Evolutionary conservation across 1,284 basidiomycete species (phyloP).

Genomic region (Boletus mariae): DNA sequence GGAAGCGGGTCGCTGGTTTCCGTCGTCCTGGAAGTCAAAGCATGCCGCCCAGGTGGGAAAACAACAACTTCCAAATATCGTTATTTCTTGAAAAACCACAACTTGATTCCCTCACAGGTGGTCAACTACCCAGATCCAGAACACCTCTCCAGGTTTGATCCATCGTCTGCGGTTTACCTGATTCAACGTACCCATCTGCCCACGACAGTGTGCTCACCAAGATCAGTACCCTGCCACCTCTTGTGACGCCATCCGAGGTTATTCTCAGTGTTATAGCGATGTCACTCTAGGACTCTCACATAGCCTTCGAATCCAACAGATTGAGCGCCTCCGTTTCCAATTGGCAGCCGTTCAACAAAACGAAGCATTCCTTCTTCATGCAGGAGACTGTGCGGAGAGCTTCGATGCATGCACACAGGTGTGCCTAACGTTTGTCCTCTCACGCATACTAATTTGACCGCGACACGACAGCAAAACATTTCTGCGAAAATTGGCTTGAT

Average conservation of each 20-base stretch:
- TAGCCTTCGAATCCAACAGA: conserved; percentile 43
- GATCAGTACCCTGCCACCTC: conserved; percentile 74
- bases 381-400: conserved; percentile 95
- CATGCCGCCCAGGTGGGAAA: conserved; percentile 46
- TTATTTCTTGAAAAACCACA: neutral
- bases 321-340: conserved; percentile 82
- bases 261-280: conserved; percentile 17
- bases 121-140: conserved; percentile 38
- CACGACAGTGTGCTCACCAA: conserved; percentile 66
- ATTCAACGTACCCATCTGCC: neutral
- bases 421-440: neutral
- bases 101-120: conserved; percentile 12
- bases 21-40: conserved; percentile 52
- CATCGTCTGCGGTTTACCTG: neutral
- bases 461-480: conserved; percentile 74
- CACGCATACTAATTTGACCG: neutral
- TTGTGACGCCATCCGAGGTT: conserved; percentile 89
- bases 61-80: conserved; percentile 1
- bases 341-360: conserved; percentile 79
- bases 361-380: conserved; percentile 92
- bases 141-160: conserved; percentile 32
- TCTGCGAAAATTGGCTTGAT: conserved; percentile 93
- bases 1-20: conserved; percentile 38
- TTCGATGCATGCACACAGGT: conserved; percentile 90
- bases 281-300: conserved; percentile 8